Conservation (phyloP, 331 rosid species). For the Telfairia occidentalis region DNA sequence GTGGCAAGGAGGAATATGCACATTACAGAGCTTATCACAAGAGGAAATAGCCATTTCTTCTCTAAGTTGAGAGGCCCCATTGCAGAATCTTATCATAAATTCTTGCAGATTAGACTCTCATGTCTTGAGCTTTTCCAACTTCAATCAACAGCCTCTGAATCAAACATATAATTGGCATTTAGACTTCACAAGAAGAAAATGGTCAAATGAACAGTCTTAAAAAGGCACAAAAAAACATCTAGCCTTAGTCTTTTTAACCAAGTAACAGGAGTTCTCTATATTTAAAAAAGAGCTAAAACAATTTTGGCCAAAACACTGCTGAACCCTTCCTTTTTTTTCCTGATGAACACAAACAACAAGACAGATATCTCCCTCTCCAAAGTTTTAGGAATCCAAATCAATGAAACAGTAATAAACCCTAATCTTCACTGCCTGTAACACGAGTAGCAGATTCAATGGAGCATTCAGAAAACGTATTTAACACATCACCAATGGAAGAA, state of each 20-base stretch:
- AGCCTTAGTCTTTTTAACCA: neutral
- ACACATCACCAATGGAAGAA: neutral
- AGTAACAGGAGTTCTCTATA: neutral
- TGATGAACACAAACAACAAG: neutral
- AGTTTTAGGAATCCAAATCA: neutral
- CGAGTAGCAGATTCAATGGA: neutral
- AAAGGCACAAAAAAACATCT: neutral
- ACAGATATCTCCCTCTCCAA: neutral
- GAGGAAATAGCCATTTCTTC: conserved; percentile 79
- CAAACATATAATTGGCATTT: neutral
- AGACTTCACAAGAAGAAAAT: neutral
- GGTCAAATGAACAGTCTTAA: neutral
- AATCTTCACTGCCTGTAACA: neutral
- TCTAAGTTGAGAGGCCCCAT: conserved; percentile 56
- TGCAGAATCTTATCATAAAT: conserved; percentile 26
- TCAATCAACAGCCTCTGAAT: neutral
- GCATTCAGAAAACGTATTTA: neutral
- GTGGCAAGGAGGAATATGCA: conserved; percentile 56
- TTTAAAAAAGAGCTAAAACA: too few species aligned
- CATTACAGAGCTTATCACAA: conserved; percentile 38
- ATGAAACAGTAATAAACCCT: neutral
- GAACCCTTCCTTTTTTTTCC: neutral
- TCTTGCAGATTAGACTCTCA: conserved; percentile 5
- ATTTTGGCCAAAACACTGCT: neutral
- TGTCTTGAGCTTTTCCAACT: neutral